Conservation (phyloP, 2,329 filamentous ascomycete genomes). For the Nakataea oryzae region DNA sequence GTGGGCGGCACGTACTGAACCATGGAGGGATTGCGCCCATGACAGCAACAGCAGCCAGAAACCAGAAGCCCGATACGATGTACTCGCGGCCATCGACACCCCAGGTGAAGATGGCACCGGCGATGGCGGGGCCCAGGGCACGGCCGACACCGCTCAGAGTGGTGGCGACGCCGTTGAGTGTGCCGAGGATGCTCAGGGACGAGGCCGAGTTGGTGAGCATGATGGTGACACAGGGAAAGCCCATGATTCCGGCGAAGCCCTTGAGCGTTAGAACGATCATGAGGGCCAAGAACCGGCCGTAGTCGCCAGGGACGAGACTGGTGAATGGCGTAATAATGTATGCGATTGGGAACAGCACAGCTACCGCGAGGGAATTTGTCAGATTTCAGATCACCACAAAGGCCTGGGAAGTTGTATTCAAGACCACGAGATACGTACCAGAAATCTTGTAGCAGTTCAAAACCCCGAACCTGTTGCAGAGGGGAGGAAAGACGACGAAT, state of each 20-base stretch:
- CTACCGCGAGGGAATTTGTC: conserved; percentile 17
- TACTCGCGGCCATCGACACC: conserved; percentile 63
- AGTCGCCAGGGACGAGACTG: conserved; percentile 43
- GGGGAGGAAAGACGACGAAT: conserved; percentile 71
- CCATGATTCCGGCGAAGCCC: conserved; percentile 66
- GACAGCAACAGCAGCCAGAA: conserved; percentile 52
- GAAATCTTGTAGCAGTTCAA: conserved; percentile 63
- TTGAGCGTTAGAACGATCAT: conserved; percentile 63
- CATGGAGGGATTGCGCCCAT: conserved; percentile 63
- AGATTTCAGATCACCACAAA: background rate
- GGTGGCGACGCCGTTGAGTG: conserved; percentile 83
- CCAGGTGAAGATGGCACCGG: conserved; percentile 63
- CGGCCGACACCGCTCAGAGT: conserved; percentile 71
- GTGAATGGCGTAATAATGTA: conserved; percentile 80
- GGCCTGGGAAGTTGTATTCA: background rate
- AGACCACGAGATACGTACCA: conserved; percentile 21
- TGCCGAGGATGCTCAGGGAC: conserved; percentile 69
- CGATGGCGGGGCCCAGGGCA: conserved; percentile 65
- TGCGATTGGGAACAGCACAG: conserved; percentile 58
- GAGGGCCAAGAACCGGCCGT: conserved; percentile 48
- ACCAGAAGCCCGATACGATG: conserved; percentile 72
- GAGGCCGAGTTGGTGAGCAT: conserved; percentile 78
- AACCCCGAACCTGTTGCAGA: conserved; percentile 65
- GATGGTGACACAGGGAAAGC: conserved; percentile 84
- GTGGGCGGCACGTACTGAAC: conserved; percentile 23